Percentiles rank a stretch among this genome's conserved stretches.
phyloP scores from a whole-genome alignment of 345 rosid genomes.

The Boechera stricta region DNA sequence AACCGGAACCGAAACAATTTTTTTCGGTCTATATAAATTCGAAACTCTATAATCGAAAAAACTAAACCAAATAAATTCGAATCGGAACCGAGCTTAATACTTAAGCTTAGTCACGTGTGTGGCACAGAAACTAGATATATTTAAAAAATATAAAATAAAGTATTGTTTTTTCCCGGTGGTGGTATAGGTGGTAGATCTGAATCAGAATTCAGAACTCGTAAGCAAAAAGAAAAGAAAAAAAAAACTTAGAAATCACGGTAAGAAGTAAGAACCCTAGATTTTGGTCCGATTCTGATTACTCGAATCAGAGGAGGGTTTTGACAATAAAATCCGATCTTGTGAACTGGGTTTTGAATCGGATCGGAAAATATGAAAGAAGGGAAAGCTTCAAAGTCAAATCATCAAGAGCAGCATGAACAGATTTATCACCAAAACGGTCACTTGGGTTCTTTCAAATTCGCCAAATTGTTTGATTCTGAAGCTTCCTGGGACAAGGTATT shows the following conservation, averaged over 20 bases:
- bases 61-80: no score
- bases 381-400: slow-evolving; percentile 58
- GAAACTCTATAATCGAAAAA: no score
- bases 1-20: no score
- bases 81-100: no score
- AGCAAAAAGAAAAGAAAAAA: neutral
- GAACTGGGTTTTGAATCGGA: slow-evolving; percentile 25
- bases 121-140: slow-evolving; percentile 1
- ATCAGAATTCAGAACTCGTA: slow-evolving; percentile 25
- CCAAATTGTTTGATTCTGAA: slow-evolving; percentile 90
- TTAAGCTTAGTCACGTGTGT: slow-evolving; percentile 23
- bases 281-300: neutral
- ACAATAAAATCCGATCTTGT: slow-evolving; percentile 3
- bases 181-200: slow-evolving; percentile 36
- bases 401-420: slow-evolving; percentile 47
- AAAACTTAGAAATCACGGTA: neutral
- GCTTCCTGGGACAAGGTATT: slow-evolving; percentile 95
- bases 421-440: slow-evolving; percentile 61
- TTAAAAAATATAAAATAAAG: neutral
- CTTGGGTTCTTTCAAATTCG: slow-evolving; percentile 74
- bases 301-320: slow-evolving; percentile 17
- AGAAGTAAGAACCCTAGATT: slow-evolving; percentile 38
- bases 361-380: slow-evolving; percentile 58
- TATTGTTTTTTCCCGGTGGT: slow-evolving; percentile 10
- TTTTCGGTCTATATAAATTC: no score